Evolutionary conservation across 73 alveolate genomes (phyloP), one percentile per base, ranked within the genome.

Genomic region (Uronychia setigera): DNA sequence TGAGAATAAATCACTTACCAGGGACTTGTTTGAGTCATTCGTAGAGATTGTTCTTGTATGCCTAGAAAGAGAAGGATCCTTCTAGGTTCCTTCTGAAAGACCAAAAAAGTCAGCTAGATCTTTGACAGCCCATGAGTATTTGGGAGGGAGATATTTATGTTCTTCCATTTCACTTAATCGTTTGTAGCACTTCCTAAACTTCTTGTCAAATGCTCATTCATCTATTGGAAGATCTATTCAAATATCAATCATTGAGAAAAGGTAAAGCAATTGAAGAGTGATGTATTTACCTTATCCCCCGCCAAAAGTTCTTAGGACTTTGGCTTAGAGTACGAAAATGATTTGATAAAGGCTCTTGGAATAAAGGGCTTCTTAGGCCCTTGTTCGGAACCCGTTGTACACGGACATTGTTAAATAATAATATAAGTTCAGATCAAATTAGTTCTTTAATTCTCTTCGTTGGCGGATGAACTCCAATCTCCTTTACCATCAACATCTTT

Each of bases 131-230:
- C 74, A 90, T 31, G 95, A 85, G 77, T 76, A 90, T 35, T 90
- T 90, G 25, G 95, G 95, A 31, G 95, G 95, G 29, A 90, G 83
- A 33, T 90, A 90, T 58, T 90, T 90, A 74, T 46, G 58, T 30
- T 84, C 87, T 74, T 90, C 95, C 82, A 85, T 35, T n/a, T 57
- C 78, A 35, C 31, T 58, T 78, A 90, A 28, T 57, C 87, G 35
- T 32, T 33, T 75, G 58, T 60, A 80, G 32, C 80, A 76, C 76
- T 85, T 90, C 1, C 58, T 31, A 60, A 90, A 90, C 28, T 84
- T 58, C 57, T 80, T 74, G 26, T 74, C 46, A 59, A 85, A 90
- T 32, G 85, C 25, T 13, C 77, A 75, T n/a, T 33, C 83, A 46
- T 90, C 95, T 34, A 79, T 32, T 1, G 87, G 92, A 11, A 46